Conservation (phyloP, 805 yeast genomes). For the Lachancea thermotolerans region DNA sequence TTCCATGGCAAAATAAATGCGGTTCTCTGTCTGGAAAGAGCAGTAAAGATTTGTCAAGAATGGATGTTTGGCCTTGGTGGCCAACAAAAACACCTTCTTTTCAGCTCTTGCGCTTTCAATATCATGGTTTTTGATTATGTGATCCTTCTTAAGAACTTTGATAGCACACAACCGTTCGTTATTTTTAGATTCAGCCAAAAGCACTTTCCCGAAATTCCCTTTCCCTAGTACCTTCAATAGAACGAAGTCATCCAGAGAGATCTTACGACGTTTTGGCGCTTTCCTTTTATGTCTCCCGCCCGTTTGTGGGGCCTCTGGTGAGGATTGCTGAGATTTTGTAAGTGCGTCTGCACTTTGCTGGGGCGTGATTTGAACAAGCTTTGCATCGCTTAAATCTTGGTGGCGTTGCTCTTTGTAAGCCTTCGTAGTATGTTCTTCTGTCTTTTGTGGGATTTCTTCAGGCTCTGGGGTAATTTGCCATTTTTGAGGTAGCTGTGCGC, state of each 20-base stretch:
- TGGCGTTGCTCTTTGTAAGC: not conserved
- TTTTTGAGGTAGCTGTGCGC: too few relatives aligned
- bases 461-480: too few relatives aligned
- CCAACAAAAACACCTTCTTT: slow-evolving; percentile 78
- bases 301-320: slow-evolving; percentile 23
- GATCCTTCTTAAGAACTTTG: slow-evolving; percentile 92
- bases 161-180: slow-evolving; percentile 84
- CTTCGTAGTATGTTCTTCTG: too few relatives aligned
- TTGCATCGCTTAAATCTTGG: not conserved
- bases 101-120: slow-evolving; percentile 93
- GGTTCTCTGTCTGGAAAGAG: slow-evolving; percentile 95
- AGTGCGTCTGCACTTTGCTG: not conserved
- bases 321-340: slow-evolving; percentile 5
- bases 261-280: slow-evolving; percentile 48
- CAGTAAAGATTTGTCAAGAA: slow-evolving; percentile 85
- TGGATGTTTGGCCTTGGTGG: slow-evolving; percentile 87
- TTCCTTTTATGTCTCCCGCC: slow-evolving; percentile 22
- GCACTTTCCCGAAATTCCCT: slow-evolving; percentile 98
- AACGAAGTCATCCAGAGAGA: slow-evolving; percentile 92
- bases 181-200: slow-evolving; percentile 90
- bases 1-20: slow-evolving; percentile 98
- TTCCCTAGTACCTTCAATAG: slow-evolving; percentile 93
- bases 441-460: too few relatives aligned
- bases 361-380: not conserved
- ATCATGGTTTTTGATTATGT: slow-evolving; percentile 91